Percentiles rank a stretch among this genome's conserved stretches.
Conservation (phyloP, 495 filamentous ascomycete species). For the Neurospora sp. region DNA sequence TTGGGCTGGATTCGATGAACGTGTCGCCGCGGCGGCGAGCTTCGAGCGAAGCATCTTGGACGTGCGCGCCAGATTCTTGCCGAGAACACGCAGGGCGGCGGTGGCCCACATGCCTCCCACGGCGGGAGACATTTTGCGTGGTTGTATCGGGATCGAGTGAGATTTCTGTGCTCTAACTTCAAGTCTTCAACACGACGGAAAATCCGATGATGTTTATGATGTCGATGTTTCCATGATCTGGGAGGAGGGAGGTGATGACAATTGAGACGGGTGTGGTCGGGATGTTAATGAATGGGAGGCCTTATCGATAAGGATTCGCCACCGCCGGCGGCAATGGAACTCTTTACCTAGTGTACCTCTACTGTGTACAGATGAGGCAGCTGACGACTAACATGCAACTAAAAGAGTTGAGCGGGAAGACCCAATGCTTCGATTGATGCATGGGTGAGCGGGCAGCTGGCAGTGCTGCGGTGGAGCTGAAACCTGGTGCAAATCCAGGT, state of each 20-base stretch:
- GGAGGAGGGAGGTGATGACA: not conserved
- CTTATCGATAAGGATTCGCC: constrained; percentile 21
- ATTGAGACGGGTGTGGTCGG: constrained; percentile 10
- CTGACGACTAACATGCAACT: not conserved
- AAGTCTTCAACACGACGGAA: not conserved
- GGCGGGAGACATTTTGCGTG: constrained; percentile 49
- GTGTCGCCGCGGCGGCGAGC: constrained; percentile 40
- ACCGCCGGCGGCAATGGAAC: not conserved
- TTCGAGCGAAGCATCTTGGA: constrained; percentile 52
- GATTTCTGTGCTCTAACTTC: not conserved
- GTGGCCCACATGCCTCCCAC: constrained; percentile 59
- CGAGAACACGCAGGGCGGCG: constrained; percentile 57
- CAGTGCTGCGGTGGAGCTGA: not conserved
- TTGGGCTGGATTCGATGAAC: constrained; percentile 29
- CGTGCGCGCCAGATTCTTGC: constrained; percentile 57
- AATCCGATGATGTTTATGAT: not conserved
- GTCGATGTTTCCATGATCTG: not conserved
- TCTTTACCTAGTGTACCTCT: too few species aligned
- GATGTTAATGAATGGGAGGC: not conserved
- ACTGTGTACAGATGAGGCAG: not conserved
- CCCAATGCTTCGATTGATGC: not conserved
- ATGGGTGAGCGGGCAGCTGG: not conserved
- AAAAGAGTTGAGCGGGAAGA: not conserved
- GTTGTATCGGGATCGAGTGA: not conserved
- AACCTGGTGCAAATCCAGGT: not conserved